Base-by-base conservation (phyloP, 495 filamentous ascomycete genomes). In the Penicillium fimorum region DNA sequence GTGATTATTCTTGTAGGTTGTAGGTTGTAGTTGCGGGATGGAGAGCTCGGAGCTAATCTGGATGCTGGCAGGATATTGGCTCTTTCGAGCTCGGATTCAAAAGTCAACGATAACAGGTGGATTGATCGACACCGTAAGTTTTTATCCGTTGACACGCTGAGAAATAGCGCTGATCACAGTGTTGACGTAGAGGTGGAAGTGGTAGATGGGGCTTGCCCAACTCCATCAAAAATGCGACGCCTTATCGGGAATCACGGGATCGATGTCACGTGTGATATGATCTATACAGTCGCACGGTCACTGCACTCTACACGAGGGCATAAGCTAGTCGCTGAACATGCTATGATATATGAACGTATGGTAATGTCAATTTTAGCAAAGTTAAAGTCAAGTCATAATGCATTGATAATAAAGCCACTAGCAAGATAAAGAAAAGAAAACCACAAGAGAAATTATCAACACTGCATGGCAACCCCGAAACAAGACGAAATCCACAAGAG, bases 391-490 rank as follows among this genome's bases (percentile, higher is more conserved):
- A 57, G 50, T 61, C 50, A 55, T 55, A 59, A 51, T 61, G 63
- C 55, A 67, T 60, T 54, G 52, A 46, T 47, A 47, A 47, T 47
- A 54, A 52, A 67, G 59, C 59, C 57, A 62, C 37, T 8, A 52
- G 48, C 33, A 46, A 67, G 53, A 54, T 17, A 7, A 25, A 20
- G 51, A 47, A 52, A 29, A 32, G 6, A 32, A 33, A 33, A 20
- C n/a, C 50, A 29, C n/a, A 40, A 41, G 47, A 53, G 48, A 60
- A 65, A 32, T 24, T 58, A 65, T 61, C 59, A 49, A 58, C 55
- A 58, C 42, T 49, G 15, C 37, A 45, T 10, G 18, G 18, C 40
- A 50, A 55, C 47, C 17, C 45, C 9, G 10, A 47, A 35, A 68
- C 50, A 62, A 60, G 55, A 62, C 57, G 35, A 30, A 18, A 13